Conservation (phyloP, 495 filamentous ascomycete species). For the Aspergillus carlsbadensis region DNA sequence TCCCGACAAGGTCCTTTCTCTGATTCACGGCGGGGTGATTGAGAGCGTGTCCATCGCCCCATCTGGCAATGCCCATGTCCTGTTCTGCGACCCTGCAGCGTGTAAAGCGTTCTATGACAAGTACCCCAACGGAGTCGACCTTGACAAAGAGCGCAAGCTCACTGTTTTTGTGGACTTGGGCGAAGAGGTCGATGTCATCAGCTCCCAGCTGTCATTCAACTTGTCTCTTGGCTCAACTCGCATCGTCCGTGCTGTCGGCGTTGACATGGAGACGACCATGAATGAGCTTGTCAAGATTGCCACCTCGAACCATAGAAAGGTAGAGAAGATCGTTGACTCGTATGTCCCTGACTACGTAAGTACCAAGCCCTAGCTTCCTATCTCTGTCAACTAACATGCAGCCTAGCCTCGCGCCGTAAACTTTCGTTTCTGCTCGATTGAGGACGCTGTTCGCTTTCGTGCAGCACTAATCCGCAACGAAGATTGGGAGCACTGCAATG, state of each 20-base stretch:
- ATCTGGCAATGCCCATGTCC: conserved; percentile 29
- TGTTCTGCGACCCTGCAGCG: conserved; percentile 41
- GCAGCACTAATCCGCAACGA: conserved; percentile 30
- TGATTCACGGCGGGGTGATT: conserved; percentile 45
- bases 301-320: conserved; percentile 26
- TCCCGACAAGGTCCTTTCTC: conserved; percentile 35
- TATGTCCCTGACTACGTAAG: conserved; percentile 33
- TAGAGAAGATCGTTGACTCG: conserved; percentile 38
- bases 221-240: conserved; percentile 37
- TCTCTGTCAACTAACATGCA: background rate
- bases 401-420: conserved; percentile 32
- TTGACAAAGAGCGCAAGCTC: conserved; percentile 24
- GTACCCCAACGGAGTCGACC: conserved; percentile 45
- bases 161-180: conserved; percentile 35
- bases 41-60: conserved; percentile 29
- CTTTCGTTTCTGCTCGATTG: conserved; percentile 44
- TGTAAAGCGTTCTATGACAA: conserved; percentile 39
- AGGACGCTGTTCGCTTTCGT: conserved; percentile 42
- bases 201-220: conserved; percentile 32
- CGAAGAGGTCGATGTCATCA: conserved; percentile 36
- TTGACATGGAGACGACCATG: conserved; percentile 32
- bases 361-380: background rate
- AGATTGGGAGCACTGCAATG: conserved; percentile 44
- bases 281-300: conserved; percentile 30
- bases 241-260: conserved; percentile 39